Base-by-base conservation (phyloP, 108 stramenopile species). In the Cyclotella kingstonii region DNA sequence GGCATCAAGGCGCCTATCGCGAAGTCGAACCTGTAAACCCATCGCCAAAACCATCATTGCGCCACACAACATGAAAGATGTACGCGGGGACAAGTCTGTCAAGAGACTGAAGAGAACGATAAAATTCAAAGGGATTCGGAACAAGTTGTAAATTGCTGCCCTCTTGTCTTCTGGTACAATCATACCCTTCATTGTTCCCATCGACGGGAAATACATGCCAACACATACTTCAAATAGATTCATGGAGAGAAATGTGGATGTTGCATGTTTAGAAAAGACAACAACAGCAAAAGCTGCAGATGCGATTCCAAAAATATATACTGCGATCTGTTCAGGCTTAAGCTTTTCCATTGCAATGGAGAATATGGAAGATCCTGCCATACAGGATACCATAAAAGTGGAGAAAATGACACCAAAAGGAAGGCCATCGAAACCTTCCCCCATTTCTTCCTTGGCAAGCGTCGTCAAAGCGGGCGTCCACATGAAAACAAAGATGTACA, bases 401-500 rank as follows among this genome's bases (percentile, higher is more conserved):
- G 91, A 77, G 80, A 98, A 98, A 34, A 98, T 90, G 43, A 91
- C 55, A 43, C 97, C 96, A 76, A 95, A 94, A 4, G 96, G 96
- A 19, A 96, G 67, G 10, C 76, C 70, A 9, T 51, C 76, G 23
- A 77, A 76, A 4, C 39, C 39, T 15, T 84, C 82, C 0, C 64
- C 81, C 73, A 70, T 54, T 19, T 60, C 76, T 19, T 43, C 69
- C 52, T 79, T 63, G 12, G 81, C 74, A 2, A 83, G 50, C 31
- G 56, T 39, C 29, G 77, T 83, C 19, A 96, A 56, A 0, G 91
- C 82, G 4, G 98, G 98, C 2, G 96, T 96, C 98, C 98, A 98
- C 92, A 93, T 83, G 68, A 97, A 96, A 25, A 98, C 95, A 68
- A 96, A 98, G 54, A 94, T 86, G 77, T 95, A 96, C 85, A 84